Percentiles rank a stretch among this genome's conserved stretches.
Conservation (phyloP, 164 flowering plant genomes). For the Vitis rupestris region DNA sequence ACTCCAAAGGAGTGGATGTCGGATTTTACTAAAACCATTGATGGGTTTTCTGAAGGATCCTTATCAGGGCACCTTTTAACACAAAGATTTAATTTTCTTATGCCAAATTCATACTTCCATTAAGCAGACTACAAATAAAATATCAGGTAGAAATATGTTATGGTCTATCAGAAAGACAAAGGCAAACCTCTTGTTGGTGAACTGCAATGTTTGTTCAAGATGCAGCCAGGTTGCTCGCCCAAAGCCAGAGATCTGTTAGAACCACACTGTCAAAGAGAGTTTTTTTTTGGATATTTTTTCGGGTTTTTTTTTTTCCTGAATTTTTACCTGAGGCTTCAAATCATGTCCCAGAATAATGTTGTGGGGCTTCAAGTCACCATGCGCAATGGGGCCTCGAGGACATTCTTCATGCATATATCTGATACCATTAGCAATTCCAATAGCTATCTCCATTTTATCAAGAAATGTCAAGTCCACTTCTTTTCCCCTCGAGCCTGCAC, state of each 20-base stretch:
- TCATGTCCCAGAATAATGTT: constrained; percentile 25
- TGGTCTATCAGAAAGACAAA: background rate
- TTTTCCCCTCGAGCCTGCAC: constrained; percentile 14
- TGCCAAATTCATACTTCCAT: background rate
- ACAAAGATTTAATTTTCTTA: background rate
- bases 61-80: constrained; percentile 15
- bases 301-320: background rate
- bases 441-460: constrained; percentile 35
- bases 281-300: too few species aligned
- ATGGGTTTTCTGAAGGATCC: constrained; percentile 7
- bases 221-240: constrained; percentile 37
- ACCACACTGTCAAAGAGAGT: background rate
- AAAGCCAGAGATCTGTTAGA: constrained; percentile 38
- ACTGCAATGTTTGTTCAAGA: constrained; percentile 12
- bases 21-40: constrained; percentile 21
- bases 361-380: constrained; percentile 26
- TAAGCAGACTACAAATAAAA: background rate
- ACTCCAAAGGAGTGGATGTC: constrained; percentile 40
- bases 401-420: constrained; percentile 52
- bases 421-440: constrained; percentile 25
- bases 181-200: constrained; percentile 18
- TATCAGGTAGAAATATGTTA: too few species aligned
- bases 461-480: constrained; percentile 17
- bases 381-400: constrained; percentile 37
- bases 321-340: constrained; percentile 33